phyloP scores from a whole-genome alignment of 805 yeast genomes.

The Kodamaea lidongshanica region DNA sequence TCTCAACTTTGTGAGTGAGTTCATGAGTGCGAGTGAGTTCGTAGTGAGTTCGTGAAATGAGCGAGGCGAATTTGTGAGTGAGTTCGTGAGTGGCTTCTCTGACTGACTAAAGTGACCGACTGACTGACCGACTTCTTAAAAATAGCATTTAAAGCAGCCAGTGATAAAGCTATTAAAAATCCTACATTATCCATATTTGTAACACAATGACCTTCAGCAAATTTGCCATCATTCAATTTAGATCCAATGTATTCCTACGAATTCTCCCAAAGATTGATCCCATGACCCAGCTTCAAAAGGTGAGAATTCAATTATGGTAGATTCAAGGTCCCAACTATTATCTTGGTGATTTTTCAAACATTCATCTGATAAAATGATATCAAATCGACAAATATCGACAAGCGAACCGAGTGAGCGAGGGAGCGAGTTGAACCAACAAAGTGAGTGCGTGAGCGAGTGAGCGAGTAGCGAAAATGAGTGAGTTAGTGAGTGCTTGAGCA shows the following conservation, averaged over 20 bases:
- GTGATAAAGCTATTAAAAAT: conserved; percentile 75
- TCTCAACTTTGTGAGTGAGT: conserved; percentile 20
- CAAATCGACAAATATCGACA: no score
- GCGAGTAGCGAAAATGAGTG: no score
- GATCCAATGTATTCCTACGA: conserved; percentile 70
- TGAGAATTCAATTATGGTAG: conserved; percentile 34
- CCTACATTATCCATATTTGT: conserved; percentile 78
- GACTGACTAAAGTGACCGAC: no score
- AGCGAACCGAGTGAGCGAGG: no score
- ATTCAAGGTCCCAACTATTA: no score
- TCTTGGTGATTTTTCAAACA: no score
- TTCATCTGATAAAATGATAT: no score
- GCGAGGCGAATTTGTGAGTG: conserved; percentile 35
- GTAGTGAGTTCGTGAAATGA: conserved; percentile 47
- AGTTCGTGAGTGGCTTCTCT: conserved; percentile 1
- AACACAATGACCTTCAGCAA: conserved; percentile 44
- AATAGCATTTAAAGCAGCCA: conserved; percentile 69
- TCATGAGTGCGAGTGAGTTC: conserved; percentile 12
- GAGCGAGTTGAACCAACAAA: no score
- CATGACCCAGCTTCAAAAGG: conserved; percentile 66
- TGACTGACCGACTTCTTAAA: no score
- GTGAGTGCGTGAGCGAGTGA: no score
- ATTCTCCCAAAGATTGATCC: conserved; percentile 69
- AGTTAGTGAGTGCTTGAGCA: no score
- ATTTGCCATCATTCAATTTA: conserved; percentile 51